A percentile compares a stretch with the other conserved stretches of the same genome.
Evolutionary conservation across 208 protist species (phyloP).

Genomic region (Endotrypanum monterogeii): DNA sequence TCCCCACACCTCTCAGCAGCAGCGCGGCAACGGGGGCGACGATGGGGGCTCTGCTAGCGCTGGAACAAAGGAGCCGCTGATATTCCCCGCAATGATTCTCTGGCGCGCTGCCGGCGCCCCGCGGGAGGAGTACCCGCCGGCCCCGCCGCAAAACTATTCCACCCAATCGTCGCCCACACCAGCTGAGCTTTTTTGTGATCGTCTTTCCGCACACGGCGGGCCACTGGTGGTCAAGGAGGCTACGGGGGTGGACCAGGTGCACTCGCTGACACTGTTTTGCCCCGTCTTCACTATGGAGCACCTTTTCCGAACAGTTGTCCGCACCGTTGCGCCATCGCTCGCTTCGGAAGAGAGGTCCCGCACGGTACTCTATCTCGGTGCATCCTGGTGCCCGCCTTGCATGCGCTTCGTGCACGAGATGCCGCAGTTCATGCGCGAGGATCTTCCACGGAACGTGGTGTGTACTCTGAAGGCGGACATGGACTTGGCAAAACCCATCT

Average conservation of each 20-base stretch:
- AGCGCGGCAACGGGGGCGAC: constrained; percentile 11
- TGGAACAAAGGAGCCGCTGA: constrained; percentile 26
- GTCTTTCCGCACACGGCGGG: constrained; percentile 37
- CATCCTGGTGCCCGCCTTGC: constrained; percentile 89
- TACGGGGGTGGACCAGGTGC: constrained; percentile 57
- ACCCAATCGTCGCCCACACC: constrained; percentile 25
- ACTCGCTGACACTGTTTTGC: constrained; percentile 58
- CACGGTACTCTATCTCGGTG: constrained; percentile 75
- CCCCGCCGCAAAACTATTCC: constrained; percentile 36
- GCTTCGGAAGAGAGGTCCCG: constrained; percentile 17
- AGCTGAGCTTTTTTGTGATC: constrained; percentile 33
- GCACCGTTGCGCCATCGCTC: constrained; percentile 22
- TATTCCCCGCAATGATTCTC: constrained; percentile 42
- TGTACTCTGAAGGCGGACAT: constrained; percentile 78
- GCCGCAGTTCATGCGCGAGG: constrained; percentile 52
- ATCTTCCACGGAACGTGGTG: constrained; percentile 38
- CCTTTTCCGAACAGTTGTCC: constrained; percentile 48
- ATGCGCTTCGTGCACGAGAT: constrained; percentile 69
- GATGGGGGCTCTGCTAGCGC: constrained; percentile 1
- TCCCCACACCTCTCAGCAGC: constrained; percentile 29
- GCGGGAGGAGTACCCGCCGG: constrained; percentile 42
- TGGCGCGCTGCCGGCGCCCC: constrained; percentile 38
- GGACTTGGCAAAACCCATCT: constrained; percentile 75
- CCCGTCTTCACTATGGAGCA: constrained; percentile 75
- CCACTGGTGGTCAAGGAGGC: constrained; percentile 75